Evolutionary conservation across 169 alveolate species (phyloP).

Genomic region (Plasmodium sp.): DNA sequence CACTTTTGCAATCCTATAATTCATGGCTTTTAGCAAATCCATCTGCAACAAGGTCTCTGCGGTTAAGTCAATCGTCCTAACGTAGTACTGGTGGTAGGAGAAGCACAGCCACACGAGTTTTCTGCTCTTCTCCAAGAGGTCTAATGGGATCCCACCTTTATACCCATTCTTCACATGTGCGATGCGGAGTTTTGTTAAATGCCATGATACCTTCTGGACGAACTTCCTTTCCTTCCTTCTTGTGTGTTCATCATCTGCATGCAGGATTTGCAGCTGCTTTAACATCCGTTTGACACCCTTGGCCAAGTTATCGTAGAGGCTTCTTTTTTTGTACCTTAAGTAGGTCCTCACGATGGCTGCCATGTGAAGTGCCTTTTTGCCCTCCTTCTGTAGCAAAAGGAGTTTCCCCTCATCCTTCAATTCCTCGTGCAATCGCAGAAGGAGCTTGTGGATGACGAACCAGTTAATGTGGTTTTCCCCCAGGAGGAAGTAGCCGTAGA

Average conservation of each 20-base stretch:
- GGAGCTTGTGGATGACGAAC: constrained; percentile 26
- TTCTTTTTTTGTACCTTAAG: constrained; percentile 45
- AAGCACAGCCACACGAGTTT: constrained; percentile 84
- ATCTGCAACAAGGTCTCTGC: constrained; percentile 76
- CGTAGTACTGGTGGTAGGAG: constrained; percentile 85
- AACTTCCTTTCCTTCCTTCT: constrained; percentile 29
- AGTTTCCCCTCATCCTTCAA: constrained; percentile 13
- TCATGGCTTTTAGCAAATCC: constrained; percentile 77
- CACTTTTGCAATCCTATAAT: constrained; percentile 78
- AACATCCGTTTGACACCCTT: constrained; percentile 23
- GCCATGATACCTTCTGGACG: constrained; percentile 77
- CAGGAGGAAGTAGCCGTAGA: constrained; percentile 21
- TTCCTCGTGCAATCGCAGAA: not conserved
- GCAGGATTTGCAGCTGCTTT: not conserved
- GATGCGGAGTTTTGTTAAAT: constrained; percentile 79
- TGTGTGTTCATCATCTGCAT: constrained; percentile 4
- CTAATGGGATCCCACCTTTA: constrained; percentile 79
- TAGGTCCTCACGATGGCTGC: constrained; percentile 25
- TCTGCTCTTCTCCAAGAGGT: constrained; percentile 79
- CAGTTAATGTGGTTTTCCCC: constrained; percentile 56
- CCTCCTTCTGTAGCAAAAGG: not conserved
- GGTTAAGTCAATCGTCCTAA: constrained; percentile 79
- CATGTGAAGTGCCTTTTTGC: constrained; percentile 6
- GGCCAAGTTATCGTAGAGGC: constrained; percentile 32
- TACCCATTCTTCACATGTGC: constrained; percentile 74